Percentiles rank a stretch among this genome's conserved stretches.
Conservation (phyloP, 371 early-diverging fungal genomes). For the Capillidium rhysosporum region DNA sequence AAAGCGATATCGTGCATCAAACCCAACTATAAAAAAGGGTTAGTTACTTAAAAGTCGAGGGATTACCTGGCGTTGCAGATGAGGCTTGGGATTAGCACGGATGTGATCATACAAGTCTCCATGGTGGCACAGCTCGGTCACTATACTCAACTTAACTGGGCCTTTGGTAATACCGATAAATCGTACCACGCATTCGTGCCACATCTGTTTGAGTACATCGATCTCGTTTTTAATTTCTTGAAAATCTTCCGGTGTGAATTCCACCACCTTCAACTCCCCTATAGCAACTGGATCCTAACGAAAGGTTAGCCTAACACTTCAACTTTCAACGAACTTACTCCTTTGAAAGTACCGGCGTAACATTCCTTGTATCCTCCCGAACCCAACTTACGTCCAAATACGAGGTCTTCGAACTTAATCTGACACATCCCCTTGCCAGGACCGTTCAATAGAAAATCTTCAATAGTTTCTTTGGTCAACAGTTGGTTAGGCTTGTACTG, state of each 20-base stretch:
- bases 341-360: conserved; percentile 36
- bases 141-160: conserved; percentile 42
- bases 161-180: conserved; percentile 53
- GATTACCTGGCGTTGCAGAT: conserved; percentile 31
- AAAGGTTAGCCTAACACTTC: neutral
- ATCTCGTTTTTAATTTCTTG: conserved; percentile 56
- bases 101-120: conserved; percentile 60
- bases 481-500: conserved; percentile 1
- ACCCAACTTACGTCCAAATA: conserved; percentile 39
- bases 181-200: conserved; percentile 54
- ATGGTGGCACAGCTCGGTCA: conserved; percentile 52
- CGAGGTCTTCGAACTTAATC: conserved; percentile 10
- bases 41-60: neutral
- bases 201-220: conserved; percentile 50
- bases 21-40: conserved; percentile 21
- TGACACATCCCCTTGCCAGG: neutral
- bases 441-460: neutral
- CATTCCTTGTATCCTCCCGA: conserved; percentile 71
- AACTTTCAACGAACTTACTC: conserved; percentile 16
- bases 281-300: conserved; percentile 42
- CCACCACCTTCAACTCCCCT: conserved; percentile 40
- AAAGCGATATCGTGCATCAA: conserved; percentile 69
- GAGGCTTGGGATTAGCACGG: conserved; percentile 34
- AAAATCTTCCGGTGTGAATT: conserved; percentile 44
- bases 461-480: neutral